phyloP scores from a whole-genome alignment of 352 stramenopile genomes.

The Thalassiosira livingstoniorum region DNA sequence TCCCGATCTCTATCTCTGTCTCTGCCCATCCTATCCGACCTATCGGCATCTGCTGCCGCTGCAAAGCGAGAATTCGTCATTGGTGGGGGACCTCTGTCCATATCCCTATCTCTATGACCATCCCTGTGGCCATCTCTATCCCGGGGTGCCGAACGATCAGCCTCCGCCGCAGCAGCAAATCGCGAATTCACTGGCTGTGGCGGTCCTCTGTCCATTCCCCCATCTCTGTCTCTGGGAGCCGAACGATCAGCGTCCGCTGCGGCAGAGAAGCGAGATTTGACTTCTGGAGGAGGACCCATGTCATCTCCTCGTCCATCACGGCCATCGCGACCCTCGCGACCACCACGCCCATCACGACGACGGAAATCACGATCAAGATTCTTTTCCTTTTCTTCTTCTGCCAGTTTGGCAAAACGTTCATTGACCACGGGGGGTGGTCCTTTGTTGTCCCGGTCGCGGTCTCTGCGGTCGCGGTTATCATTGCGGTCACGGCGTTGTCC shows the following conservation, averaged over 20 bases:
- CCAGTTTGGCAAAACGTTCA: slow-evolving; percentile 65
- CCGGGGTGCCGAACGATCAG: slow-evolving; percentile 29
- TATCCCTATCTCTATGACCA: neutral
- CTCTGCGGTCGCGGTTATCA: slow-evolving; percentile 8
- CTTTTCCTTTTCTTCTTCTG: slow-evolving; percentile 46
- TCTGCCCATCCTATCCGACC: slow-evolving; percentile 29
- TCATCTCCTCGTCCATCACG: slow-evolving; percentile 18
- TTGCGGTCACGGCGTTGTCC: slow-evolving; percentile 15
- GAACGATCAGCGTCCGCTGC: slow-evolving; percentile 35
- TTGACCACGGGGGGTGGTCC: slow-evolving; percentile 67
- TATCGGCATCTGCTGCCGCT: slow-evolving; percentile 55
- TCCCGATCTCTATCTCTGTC: slow-evolving; percentile 20
- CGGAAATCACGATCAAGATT: slow-evolving; percentile 34
- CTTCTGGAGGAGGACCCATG: slow-evolving; percentile 9
- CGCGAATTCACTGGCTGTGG: slow-evolving; percentile 19
- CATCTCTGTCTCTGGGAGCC: neutral
- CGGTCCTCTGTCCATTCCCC: slow-evolving; percentile 20
- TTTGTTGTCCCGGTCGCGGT: neutral
- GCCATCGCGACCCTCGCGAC: slow-evolving; percentile 24
- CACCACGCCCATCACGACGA: slow-evolving; percentile 24
- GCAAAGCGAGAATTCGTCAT: slow-evolving; percentile 73
- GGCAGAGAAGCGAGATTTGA: slow-evolving; percentile 38
- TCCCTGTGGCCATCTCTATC: neutral
- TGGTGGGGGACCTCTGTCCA: slow-evolving; percentile 37
- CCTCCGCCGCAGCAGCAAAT: slow-evolving; percentile 31